Evolutionary conservation across 164 flowering plant species (phyloP), one percentile per base, ranked within the genome.

Genomic region (Aristolochia fimbriata): DNA sequence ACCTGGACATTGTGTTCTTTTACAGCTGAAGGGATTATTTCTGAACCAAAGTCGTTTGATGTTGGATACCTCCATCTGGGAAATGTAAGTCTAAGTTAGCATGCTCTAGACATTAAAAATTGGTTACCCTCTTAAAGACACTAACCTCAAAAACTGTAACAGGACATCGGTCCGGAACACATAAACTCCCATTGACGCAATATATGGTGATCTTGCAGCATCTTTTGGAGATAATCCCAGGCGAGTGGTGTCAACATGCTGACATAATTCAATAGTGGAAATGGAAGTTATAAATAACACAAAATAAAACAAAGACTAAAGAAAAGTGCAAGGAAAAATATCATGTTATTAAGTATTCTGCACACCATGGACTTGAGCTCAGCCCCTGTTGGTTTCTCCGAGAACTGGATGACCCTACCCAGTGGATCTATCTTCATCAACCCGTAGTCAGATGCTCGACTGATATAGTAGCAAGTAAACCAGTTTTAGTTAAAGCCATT

Each of bases 181-280:
- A 62, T 94, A 94, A 12, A 94, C 91, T 51, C 97, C 97, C 99
- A 94, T 94, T 1, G 97, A 94, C 62, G 99, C 99, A 77, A 90
- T 81, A 55, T 85, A 91, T 0, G 97, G 97, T 51, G 70, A 79
- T 56, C 69, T 71, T 51, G 17, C 22, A 19, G 97, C 96, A 13
- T 87, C 92, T 64, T 76, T 61, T 0, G 65, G 84, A 54, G 94
- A 77, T 69, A 93, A 69, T 14, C 97, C 97, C 3, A 89, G 69
- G 51, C 71, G 70, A 62, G 83, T 79, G 9, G 94, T 90, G 68
- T 93, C 96, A 8, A 71, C 82, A 80, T 80, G 75, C 99, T 93
- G 91, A 74, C 78, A 37, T 10, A 37, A 37, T 37, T 7, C 5
- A 37, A 37, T 10, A 3, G 12, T 10, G 43, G 10, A 62, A 51